Percentiles rank a stretch among this genome's conserved stretches.
Evolutionary conservation across 2,329 filamentous ascomycete species (phyloP).

Genomic region (Stemphylium vesicarium): DNA sequence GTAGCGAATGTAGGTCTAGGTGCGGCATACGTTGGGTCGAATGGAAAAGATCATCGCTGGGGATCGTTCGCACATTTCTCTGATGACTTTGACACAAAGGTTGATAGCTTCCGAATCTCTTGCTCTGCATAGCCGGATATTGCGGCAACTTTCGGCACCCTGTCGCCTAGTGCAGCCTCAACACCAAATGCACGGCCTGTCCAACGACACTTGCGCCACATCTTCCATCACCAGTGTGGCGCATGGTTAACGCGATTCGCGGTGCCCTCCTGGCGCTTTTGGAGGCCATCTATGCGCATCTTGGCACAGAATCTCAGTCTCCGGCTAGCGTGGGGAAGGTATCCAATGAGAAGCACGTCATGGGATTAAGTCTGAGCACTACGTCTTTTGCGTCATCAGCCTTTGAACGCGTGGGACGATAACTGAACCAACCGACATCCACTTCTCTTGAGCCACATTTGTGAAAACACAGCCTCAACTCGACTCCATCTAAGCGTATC

Average conservation of each 20-base stretch:
- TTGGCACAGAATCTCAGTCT: not conserved
- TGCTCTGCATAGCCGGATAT: not conserved
- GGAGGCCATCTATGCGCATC: not conserved
- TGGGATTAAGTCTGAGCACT: not conserved
- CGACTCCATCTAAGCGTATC: no score
- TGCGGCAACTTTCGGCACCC: not conserved
- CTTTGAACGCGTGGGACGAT: not conserved
- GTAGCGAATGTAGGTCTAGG: no score
- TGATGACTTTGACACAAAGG: no score
- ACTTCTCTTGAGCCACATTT: no score
- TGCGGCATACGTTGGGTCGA: no score
- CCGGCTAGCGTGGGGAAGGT: slow-evolving; percentile 6
- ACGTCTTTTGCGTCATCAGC: slow-evolving; percentile 20
- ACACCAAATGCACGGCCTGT: slow-evolving; percentile 10
- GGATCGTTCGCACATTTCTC: no score
- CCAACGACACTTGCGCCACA: slow-evolving; percentile 9
- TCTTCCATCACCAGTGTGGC: not conserved
- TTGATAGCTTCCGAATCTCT: not conserved
- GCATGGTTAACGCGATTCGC: not conserved
- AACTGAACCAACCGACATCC: not conserved
- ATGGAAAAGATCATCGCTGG: no score
- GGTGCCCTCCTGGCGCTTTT: not conserved
- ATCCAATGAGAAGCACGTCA: slow-evolving; percentile 2
- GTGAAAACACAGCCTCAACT: no score
- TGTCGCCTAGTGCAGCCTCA: slow-evolving; percentile 6